phyloP scores from a whole-genome alignment of 176 grass and related monocot genomes.

The Poa annua region DNA sequence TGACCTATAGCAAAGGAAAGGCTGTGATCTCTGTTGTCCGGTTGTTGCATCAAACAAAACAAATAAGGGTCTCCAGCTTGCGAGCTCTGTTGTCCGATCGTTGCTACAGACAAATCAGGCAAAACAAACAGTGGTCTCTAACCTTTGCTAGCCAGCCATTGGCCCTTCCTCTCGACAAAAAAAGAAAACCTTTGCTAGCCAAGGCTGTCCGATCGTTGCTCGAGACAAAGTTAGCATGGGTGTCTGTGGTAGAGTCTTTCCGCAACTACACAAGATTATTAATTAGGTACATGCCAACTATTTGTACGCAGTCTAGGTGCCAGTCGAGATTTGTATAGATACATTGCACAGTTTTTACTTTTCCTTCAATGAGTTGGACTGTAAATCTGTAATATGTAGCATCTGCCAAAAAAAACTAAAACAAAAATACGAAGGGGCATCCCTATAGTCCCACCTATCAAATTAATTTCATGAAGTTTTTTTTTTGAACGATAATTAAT shows the following conservation, averaged over 20 bases:
- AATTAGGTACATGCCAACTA: too few species aligned
- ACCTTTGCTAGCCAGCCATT: too few species aligned
- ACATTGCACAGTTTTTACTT: neutral
- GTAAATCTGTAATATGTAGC: neutral
- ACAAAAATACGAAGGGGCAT: neutral
- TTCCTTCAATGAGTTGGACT: neutral
- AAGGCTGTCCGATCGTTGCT: too few species aligned
- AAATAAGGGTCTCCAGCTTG: neutral
- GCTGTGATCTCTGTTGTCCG: neutral
- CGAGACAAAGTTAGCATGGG: neutral
- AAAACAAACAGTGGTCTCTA: too few species aligned
- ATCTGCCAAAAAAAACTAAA: neutral
- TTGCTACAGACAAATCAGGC: neutral
- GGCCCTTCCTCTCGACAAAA: too few species aligned
- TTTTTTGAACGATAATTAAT: too few species aligned
- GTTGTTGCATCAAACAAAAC: neutral
- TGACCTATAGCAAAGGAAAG: too few species aligned
- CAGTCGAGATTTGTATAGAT: neutral
- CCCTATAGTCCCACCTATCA: neutral
- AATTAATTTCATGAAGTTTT: neutral
- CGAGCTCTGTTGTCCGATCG: neutral
- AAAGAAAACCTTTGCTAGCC: too few species aligned
- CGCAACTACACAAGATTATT: neutral
- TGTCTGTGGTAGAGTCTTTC: neutral
- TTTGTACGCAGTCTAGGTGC: neutral